Evolutionary conservation across 371 early-diverging fungal species (phyloP).

Genomic region (Mucor ambiguus): DNA sequence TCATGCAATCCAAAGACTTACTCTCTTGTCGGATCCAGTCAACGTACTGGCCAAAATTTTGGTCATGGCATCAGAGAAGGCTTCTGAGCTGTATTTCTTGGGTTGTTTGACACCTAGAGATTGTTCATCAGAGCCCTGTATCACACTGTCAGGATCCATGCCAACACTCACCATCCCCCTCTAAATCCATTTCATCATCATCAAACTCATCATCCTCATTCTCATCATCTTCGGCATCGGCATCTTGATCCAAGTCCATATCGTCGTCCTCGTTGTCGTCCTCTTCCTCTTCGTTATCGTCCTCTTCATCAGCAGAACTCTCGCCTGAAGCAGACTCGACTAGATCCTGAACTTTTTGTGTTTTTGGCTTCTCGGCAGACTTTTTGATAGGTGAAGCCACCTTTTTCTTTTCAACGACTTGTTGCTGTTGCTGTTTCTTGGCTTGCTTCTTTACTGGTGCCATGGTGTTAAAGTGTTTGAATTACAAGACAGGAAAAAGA

Average conservation of each 20-base stretch:
- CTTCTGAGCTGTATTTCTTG: slow-evolving; percentile 53
- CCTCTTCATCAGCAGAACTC: slow-evolving; percentile 6
- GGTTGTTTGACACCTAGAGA: slow-evolving; percentile 25
- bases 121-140: neutral
- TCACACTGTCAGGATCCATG: no score
- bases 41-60: slow-evolving; percentile 66
- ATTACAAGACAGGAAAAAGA: neutral
- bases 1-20: slow-evolving; percentile 7
- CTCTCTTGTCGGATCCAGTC: slow-evolving; percentile 51
- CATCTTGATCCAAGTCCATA: slow-evolving; percentile 7
- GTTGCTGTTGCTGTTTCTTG: slow-evolving; percentile 6
- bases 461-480: slow-evolving; percentile 1
- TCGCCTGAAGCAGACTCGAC: slow-evolving; percentile 4
- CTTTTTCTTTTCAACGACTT: slow-evolving; percentile 1
- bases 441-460: slow-evolving; percentile 17
- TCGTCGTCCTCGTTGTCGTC: slow-evolving; percentile 8
- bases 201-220: slow-evolving; percentile 23
- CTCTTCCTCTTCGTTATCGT: neutral
- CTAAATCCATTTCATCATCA: slow-evolving; percentile 22
- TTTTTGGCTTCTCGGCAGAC: neutral
- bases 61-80: slow-evolving; percentile 67
- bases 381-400: slow-evolving; percentile 5
- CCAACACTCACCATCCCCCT: slow-evolving; percentile 11
- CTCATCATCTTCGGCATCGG: slow-evolving; percentile 8
- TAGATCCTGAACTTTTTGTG: neutral